Percentiles rank a stretch among this genome's conserved stretches.
Conservation (phyloP, 331 rosid species). For the Ulmus americana region DNA sequence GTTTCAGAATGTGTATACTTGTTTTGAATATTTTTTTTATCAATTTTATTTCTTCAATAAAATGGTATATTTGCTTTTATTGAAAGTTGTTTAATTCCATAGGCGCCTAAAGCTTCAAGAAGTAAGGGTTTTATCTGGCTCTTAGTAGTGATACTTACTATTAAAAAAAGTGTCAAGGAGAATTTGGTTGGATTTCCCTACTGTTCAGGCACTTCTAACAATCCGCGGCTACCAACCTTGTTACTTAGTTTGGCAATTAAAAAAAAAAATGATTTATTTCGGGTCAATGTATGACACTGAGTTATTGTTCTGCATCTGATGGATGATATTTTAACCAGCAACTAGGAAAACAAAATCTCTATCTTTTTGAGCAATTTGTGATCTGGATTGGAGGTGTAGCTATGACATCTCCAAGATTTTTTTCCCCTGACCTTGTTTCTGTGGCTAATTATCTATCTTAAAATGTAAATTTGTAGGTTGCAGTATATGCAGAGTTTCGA, state of each 20-base stretch:
- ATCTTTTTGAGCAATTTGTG: background rate
- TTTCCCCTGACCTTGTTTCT: constrained; percentile 13
- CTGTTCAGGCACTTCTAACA: background rate
- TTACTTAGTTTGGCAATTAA: background rate
- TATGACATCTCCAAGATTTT: background rate
- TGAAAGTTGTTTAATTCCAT: background rate
- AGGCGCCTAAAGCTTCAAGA: background rate
- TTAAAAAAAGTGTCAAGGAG: background rate
- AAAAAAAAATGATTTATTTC: background rate
- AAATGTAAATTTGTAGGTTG: constrained; percentile 58
- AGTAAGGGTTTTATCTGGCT: background rate
- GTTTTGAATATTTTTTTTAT: background rate
- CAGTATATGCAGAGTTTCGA: constrained; percentile 92
- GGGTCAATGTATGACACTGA: background rate
- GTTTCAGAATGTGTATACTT: background rate
- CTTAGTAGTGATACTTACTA: background rate
- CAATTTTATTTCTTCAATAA: background rate
- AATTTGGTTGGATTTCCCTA: background rate
- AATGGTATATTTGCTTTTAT: background rate
- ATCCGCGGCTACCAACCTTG: background rate
- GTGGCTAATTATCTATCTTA: constrained; percentile 25
- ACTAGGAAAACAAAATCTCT: background rate
- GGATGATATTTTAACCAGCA: background rate
- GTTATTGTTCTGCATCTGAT: background rate
- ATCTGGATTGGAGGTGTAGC: background rate